Conservation (phyloP, 768 basidiomycete genomes). For the Suillus plorans region DNA sequence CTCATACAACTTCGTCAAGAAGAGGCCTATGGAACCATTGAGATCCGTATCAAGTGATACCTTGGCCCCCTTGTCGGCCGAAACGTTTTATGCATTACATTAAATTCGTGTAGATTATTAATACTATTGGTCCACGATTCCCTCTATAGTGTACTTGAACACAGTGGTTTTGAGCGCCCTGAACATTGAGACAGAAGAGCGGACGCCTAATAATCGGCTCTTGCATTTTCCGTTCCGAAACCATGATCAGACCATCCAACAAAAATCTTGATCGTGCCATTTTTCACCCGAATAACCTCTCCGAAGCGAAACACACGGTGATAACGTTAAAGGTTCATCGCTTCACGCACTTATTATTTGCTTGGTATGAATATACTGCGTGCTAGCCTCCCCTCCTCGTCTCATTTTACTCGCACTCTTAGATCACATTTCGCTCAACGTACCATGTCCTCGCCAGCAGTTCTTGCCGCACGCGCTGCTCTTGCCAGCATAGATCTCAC, state of each 20-base stretch:
- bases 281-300: not conserved
- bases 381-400: not conserved
- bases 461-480: conserved; percentile 57
- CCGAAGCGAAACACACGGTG: not conserved
- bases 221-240: not conserved
- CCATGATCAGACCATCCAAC: not conserved
- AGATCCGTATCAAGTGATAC: conserved; percentile 37
- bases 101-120: not conserved
- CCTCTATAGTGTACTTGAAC: no score
- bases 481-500: conserved; percentile 78
- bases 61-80: not conserved
- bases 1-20: conserved; percentile 61
- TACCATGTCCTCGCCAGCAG: conserved; percentile 61
- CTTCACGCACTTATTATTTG: not conserved
- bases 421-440: conserved; percentile 4
- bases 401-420: conserved; percentile 4
- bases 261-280: conserved; percentile 3
- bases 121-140: no score
- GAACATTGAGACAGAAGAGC: no score
- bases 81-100: not conserved
- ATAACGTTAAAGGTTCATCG: not conserved
- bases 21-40: conserved; percentile 57
- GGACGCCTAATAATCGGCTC: not conserved
- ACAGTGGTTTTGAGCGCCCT: no score
- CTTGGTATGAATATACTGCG: not conserved